A percentile compares a stretch with the other conserved stretches of the same genome.
These are phyloP conservation scores for Fusarium robinianum DNA, from an alignment of 2,329 filamentous ascomycete genomes.

Conservation along the genomic window DNA sequence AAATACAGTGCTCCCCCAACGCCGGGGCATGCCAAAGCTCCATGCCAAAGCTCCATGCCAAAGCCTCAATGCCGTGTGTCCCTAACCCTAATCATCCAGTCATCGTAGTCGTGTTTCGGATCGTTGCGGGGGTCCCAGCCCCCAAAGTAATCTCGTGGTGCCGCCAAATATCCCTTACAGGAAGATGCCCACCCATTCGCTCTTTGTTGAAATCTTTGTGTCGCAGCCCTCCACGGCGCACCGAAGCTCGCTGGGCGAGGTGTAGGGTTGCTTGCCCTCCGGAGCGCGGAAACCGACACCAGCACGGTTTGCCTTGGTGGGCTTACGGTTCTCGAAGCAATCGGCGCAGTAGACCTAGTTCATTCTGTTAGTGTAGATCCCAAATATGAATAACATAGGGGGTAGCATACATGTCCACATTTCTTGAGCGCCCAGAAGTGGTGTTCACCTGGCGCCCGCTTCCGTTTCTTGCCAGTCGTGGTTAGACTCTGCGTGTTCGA, in stretches of 20 bases:
- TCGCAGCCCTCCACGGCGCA: conserved; percentile 64
- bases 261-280: conserved; percentile 35
- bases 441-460: conserved; percentile 64
- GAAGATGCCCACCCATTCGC: conserved; percentile 66
- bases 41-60: conserved; percentile 2
- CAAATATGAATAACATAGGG: background rate
- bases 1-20: conserved; percentile 18
- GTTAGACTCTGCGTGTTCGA: conserved; percentile 27
- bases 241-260: conserved; percentile 43
- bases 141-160: no score
- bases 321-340: conserved; percentile 62
- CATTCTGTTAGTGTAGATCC: conserved; percentile 7
- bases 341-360: conserved; percentile 64
- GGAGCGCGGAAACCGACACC: conserved; percentile 47
- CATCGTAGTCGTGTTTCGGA: no score
- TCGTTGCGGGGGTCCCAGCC: no score
- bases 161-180: conserved; percentile 47
- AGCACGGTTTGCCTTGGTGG: conserved; percentile 40
- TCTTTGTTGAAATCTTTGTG: conserved; percentile 57
- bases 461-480: conserved; percentile 46
- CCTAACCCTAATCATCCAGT: no score
- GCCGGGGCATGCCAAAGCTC: conserved; percentile 23
- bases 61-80: no score
- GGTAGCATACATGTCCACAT: conserved; percentile 80
- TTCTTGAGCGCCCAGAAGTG: conserved; percentile 91